Evolutionary conservation across 192 early-diverging fungal species (phyloP).

Genomic region (Rhizoclosmatium sp.): DNA sequence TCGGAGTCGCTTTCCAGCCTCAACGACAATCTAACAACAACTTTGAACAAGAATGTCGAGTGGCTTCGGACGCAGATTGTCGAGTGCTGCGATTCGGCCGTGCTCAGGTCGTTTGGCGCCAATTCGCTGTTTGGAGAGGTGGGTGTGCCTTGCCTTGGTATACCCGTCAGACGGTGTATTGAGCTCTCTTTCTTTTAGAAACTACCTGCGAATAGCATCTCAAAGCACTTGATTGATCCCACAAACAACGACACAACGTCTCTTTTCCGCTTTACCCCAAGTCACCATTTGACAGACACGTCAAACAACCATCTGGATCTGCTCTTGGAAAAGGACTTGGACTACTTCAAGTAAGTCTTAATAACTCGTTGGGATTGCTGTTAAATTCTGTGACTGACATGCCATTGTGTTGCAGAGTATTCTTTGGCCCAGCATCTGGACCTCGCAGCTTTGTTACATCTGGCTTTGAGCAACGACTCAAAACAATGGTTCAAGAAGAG

Average conservation of each 20-base stretch:
- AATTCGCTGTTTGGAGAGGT: no score
- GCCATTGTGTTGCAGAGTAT: background rate
- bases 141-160: no score
- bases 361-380: background rate
- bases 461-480: constrained; percentile 34
- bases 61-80: no score
- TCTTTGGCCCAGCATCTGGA: constrained; percentile 39
- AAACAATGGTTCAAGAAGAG: background rate
- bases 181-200: no score
- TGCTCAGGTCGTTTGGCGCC: no score
- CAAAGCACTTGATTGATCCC: background rate
- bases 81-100: no score
- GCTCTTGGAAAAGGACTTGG: background rate
- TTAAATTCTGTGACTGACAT: constrained; percentile 1
- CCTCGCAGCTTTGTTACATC: constrained; percentile 29
- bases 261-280: background rate
- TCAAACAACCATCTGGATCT: background rate
- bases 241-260: background rate
- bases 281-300: background rate
- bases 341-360: background rate
- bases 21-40: no score
- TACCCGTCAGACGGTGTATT: no score
- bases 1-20: no score
- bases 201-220: no score
- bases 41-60: no score